Conservation (phyloP, 257 asterid species). For the Solanum acaule region DNA sequence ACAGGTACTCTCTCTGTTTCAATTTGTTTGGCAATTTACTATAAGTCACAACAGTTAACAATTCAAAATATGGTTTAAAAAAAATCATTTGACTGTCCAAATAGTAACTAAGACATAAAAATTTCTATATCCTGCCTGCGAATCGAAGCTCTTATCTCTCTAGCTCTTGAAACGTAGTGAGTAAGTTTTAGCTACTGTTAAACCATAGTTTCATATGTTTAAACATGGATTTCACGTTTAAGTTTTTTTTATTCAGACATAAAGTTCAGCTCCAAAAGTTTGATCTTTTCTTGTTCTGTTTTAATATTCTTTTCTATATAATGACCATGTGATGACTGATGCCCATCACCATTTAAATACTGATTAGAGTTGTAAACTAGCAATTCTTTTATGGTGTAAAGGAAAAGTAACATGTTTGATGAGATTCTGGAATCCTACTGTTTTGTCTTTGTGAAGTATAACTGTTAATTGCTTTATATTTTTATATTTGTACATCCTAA, state of each 20-base stretch:
- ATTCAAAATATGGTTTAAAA: not conserved
- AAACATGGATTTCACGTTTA: not conserved
- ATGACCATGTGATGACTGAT: not conserved
- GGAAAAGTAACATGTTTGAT: not conserved
- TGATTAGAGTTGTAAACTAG: not conserved
- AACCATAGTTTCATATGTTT: not conserved
- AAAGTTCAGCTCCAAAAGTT: not conserved
- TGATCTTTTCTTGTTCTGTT: not conserved
- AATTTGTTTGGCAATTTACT: not conserved
- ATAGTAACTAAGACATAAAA: not conserved
- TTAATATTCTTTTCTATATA: not conserved
- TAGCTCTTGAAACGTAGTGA: not conserved
- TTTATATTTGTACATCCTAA: conserved; percentile 1
- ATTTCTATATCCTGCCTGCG: not conserved
- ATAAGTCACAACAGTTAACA: not conserved
- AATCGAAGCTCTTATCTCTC: too few relatives aligned
- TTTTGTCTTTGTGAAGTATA: not conserved
- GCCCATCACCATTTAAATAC: not conserved
- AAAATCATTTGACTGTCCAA: not conserved
- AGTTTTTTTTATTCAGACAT: not conserved
- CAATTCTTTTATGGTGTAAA: not conserved
- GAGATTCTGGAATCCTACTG: not conserved
- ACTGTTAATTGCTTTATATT: not conserved
- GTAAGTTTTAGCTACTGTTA: not conserved
- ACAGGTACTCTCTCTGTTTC: conserved; percentile 20